Evolutionary conservation across 768 basidiomycete species (phyloP), one percentile per base, ranked within the genome.

Genomic region (Pisolithus sp.): DNA sequence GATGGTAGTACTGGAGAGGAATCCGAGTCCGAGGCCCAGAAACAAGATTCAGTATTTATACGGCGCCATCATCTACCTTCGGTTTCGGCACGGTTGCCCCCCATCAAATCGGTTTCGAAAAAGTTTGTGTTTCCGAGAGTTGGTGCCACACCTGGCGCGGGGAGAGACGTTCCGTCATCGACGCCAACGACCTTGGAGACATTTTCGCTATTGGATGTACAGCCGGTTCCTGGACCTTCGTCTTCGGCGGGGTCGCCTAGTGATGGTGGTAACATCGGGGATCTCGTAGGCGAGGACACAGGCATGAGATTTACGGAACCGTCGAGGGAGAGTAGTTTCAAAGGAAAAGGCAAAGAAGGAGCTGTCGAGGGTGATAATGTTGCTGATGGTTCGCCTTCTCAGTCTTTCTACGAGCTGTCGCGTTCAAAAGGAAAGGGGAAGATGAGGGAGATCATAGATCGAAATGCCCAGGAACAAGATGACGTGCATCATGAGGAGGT

Each of bases 61-160:
- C 48, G 31, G 31, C 59, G 57, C 17, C 59, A 65, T 7, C 63
- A 73, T 2, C 64, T 71, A 0, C 80, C 81, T 0, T 54, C 53
- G 2, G 72, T 82, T 28, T 71, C 64, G n/a, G 69, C 70, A 1
- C 66, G 70, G 42, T 64, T 82, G 0, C 54, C 69, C 0, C 79
- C 81, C 9, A 62, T 72, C 21, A 69, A 71, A 48, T 77, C 75
- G 4, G 67, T 81, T 34, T 71, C 72, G 51, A 81, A 79, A 48
- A 76, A 72, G 42, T 82, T 82, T 53, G 67, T 73, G 13, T 82
- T 81, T 49, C 81, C 80, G 7, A 45, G n/a, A 20, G 55, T 13
- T 2, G 31, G 31, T 5, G 34, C 30, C 15, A 50, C 51, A 24
- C 24, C 59, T 2, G 42, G 20, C n/a, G 37, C 58, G 20, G 45